phyloP scores from a whole-genome alignment of 2,329 filamentous ascomycete species.

The Fusarium sp. region DNA sequence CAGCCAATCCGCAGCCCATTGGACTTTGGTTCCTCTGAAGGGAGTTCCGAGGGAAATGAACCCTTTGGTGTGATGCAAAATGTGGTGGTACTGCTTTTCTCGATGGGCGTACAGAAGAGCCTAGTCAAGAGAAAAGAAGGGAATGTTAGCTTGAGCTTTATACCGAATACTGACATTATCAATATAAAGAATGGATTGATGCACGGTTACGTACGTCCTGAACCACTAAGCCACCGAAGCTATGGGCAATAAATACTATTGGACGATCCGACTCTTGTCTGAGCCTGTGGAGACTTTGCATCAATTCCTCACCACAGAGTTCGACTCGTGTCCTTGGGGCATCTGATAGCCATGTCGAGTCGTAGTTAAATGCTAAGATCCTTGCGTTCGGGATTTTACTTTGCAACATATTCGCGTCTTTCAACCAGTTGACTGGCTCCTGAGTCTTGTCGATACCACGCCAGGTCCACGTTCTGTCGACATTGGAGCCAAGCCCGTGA shows the following conservation, averaged over 20 bases:
- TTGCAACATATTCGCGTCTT: neutral
- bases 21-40: neutral
- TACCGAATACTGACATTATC: no score
- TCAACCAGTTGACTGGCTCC: neutral
- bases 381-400: neutral
- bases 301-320: neutral
- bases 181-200: no score
- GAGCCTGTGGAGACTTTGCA: neutral
- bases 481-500: neutral
- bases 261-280: neutral
- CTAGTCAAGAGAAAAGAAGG: neutral
- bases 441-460: neutral
- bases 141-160: no score
- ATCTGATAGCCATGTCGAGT: neutral
- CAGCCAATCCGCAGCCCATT: neutral
- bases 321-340: neutral
- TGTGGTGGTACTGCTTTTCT: neutral
- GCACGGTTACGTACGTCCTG: neutral
- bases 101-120: neutral
- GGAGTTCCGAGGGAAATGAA: neutral
- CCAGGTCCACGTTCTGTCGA: conserved; percentile 2
- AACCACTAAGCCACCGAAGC: neutral
- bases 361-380: neutral
- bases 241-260: neutral
- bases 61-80: neutral